Conservation (phyloP, 1,284 basidiomycete genomes). For the Moesziomyces globuligerus region DNA sequence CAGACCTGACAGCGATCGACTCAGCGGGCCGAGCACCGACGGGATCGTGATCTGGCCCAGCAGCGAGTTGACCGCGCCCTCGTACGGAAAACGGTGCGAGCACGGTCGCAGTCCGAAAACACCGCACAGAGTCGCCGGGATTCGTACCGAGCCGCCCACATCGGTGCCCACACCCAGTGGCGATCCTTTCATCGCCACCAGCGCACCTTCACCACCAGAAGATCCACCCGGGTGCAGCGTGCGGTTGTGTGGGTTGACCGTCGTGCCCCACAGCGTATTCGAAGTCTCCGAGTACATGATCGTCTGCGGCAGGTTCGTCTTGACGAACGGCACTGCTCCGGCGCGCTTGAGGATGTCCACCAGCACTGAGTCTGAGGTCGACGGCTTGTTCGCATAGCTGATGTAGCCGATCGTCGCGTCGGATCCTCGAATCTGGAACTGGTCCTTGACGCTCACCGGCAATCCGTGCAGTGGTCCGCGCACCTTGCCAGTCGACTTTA, state of each 20-base stretch:
- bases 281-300: conserved; percentile 64
- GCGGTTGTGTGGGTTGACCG: conserved; percentile 75
- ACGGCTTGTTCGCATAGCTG: conserved; percentile 69
- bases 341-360: conserved; percentile 69
- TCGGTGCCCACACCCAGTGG: conserved; percentile 76
- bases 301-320: conserved; percentile 71
- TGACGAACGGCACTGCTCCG: conserved; percentile 77
- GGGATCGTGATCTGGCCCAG: conserved; percentile 74
- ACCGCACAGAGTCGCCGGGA: conserved; percentile 76
- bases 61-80: conserved; percentile 70
- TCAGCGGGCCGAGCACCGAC: conserved; percentile 79
- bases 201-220: conserved; percentile 76
- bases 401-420: conserved; percentile 75
- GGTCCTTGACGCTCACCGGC: conserved; percentile 76
- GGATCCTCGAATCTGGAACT: conserved; percentile 73
- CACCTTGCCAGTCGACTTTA: conserved; percentile 70
- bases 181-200: conserved; percentile 72
- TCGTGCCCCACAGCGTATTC: conserved; percentile 76
- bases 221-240: conserved; percentile 72
- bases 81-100: conserved; percentile 77
- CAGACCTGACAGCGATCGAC: conserved; percentile 73
- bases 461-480: conserved; percentile 75
- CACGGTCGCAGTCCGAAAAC: conserved; percentile 79
- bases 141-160: conserved; percentile 76
- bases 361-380: conserved; percentile 32